phyloP scores from a whole-genome alignment of 176 grass and related monocot genomes.

The Thinopyrum elongatum region DNA sequence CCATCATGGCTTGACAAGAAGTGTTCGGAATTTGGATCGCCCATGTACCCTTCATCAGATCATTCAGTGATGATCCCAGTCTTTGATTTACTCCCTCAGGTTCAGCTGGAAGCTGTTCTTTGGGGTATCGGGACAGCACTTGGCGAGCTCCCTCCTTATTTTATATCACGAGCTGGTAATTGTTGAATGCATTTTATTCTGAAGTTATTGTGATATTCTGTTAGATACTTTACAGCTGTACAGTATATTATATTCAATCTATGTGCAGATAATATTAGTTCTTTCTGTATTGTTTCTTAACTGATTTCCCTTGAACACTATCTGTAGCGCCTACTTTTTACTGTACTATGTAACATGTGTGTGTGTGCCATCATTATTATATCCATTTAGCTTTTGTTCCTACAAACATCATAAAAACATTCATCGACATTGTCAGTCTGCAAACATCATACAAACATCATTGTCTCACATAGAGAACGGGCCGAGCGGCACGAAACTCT shows the following conservation, averaged over 20 bases:
- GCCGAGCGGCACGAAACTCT: too few species aligned
- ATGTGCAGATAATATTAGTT: background rate
- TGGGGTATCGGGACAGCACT: conserved; percentile 97
- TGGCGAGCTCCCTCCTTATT: conserved; percentile 98
- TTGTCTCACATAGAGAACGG: too few species aligned
- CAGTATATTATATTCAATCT: background rate
- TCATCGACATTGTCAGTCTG: too few species aligned
- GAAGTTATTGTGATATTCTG: conserved; percentile 10
- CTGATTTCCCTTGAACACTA: background rate
- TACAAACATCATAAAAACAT: background rate
- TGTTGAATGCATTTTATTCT: background rate
- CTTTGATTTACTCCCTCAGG: conserved; percentile 75
- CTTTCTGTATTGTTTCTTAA: conserved; percentile 4
- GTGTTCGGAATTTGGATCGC: conserved; percentile 87
- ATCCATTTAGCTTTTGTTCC: background rate
- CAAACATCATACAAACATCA: too few species aligned
- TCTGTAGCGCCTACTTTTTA: background rate
- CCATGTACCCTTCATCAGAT: conserved; percentile 50
- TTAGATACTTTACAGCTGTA: background rate
- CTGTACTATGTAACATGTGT: background rate
- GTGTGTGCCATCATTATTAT: background rate
- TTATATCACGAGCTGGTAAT: conserved; percentile 96
- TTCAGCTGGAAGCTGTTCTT: conserved; percentile 94
- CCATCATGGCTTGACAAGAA: conserved; percentile 97
- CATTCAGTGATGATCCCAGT: conserved; percentile 79